These are phyloP conservation scores for Alternaria arbusti DNA, from an alignment of 2,329 filamentous ascomycete species.

Conservation along the genomic window DNA sequence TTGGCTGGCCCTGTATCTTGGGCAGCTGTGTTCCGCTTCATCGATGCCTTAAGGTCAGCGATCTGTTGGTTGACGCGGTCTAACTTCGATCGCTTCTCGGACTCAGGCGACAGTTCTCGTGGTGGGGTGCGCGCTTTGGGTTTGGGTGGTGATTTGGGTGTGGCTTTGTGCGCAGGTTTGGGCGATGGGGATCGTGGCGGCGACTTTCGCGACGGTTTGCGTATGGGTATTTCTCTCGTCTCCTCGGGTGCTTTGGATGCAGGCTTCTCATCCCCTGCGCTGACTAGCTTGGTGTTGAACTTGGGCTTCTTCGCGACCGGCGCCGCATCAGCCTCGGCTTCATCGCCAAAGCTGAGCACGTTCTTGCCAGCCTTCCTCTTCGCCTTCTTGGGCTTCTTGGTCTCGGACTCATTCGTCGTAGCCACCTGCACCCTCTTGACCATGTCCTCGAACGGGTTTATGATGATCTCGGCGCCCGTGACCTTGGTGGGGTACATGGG, in stretches of 20 bases:
- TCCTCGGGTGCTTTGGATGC: conserved; percentile 49
- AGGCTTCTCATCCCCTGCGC: conserved; percentile 45
- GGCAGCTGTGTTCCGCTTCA: conserved; percentile 67
- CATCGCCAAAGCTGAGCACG: conserved; percentile 78
- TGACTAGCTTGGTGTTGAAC: conserved; percentile 77
- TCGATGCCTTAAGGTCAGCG: conserved; percentile 78
- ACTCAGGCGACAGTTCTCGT: conserved; percentile 50
- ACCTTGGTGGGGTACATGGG: conserved; percentile 87
- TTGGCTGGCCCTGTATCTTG: conserved; percentile 49
- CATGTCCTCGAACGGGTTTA: conserved; percentile 86
- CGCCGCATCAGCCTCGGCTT: conserved; percentile 61
- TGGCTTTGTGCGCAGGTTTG: conserved; percentile 17
- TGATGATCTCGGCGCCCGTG: conserved; percentile 73
- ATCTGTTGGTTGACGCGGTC: conserved; percentile 81
- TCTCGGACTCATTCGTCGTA: conserved; percentile 54
- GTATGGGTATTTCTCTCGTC: conserved; percentile 40
- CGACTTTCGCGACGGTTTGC: conserved; percentile 35
- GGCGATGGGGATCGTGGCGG: conserved; percentile 35
- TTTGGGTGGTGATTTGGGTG: conserved; percentile 20
- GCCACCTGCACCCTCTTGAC: conserved; percentile 69
- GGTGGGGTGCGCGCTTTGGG: conserved; percentile 33
- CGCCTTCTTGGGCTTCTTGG: conserved; percentile 55
- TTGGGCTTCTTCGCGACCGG: conserved; percentile 76
- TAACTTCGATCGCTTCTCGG: conserved; percentile 54
- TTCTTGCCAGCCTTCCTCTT: conserved; percentile 80